Evolutionary conservation across 208 protist species (phyloP).

Genomic region (Tritrichomonas foetus): DNA sequence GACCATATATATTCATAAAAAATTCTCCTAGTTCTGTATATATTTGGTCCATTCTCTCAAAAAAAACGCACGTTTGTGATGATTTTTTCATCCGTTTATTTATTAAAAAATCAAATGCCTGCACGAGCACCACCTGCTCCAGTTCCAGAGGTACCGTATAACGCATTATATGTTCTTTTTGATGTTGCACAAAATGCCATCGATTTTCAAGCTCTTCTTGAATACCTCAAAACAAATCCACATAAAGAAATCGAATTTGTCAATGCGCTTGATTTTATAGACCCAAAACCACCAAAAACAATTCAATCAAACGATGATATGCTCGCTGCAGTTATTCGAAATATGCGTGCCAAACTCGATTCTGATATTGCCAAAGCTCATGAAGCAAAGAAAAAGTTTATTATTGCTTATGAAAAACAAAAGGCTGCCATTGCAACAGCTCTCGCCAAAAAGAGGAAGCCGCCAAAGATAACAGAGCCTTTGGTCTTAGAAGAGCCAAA

Average conservation of each 20-base stretch:
- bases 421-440: too few species aligned
- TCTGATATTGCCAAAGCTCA: neutral
- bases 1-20: too few species aligned
- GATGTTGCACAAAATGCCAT: conserved; percentile 23
- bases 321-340: too few species aligned
- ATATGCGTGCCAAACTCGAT: neutral
- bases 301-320: neutral
- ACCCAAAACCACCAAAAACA: neutral
- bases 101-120: too few species aligned
- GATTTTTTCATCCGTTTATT: too few species aligned
- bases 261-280: neutral
- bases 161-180: neutral
- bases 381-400: conserved; percentile 8
- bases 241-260: neutral
- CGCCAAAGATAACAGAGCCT: neutral
- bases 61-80: too few species aligned
- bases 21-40: too few species aligned
- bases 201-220: neutral
- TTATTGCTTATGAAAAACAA: neutral
- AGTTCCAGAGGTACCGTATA: neutral
- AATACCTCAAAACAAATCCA: neutral
- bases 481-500: too few species aligned
- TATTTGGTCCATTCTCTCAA: too few species aligned
- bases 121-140: too few species aligned
- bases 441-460: neutral